phyloP scores from a whole-genome alignment of 495 filamentous ascomycete species.

The Alectoria sarmentosa region DNA sequence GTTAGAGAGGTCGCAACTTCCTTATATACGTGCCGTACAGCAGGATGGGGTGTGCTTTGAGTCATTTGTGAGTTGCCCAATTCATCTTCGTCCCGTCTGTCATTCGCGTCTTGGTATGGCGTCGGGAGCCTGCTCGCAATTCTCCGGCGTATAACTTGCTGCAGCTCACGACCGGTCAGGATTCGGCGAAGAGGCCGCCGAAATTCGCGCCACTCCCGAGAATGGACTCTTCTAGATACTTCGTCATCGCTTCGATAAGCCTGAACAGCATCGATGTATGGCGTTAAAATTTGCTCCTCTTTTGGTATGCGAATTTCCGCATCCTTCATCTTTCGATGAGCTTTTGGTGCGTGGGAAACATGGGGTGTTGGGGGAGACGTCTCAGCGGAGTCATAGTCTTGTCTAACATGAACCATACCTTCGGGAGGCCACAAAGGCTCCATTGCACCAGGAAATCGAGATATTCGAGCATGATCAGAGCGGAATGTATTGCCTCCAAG shows the following conservation, averaged over 20 bases:
- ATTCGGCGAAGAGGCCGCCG: conserved; percentile 30
- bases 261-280: conserved; percentile 23
- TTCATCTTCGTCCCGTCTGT: conserved; percentile 4
- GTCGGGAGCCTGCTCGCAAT: conserved; percentile 6
- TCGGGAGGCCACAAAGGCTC: conserved; percentile 65
- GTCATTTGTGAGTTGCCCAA: neutral
- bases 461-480: conserved; percentile 15
- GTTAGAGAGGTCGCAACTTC: conserved; percentile 54
- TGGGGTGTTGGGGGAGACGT: neutral
- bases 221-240: conserved; percentile 5
- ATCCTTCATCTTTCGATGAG: conserved; percentile 44
- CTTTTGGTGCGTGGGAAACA: neutral
- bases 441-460: conserved; percentile 52
- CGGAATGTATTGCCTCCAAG: conserved; percentile 13
- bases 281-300: conserved; percentile 39
- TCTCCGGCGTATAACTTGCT: conserved; percentile 25
- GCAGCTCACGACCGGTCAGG: conserved; percentile 30
- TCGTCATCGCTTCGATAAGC: conserved; percentile 27
- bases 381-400: neutral
- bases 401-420: conserved; percentile 53
- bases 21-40: conserved; percentile 52
- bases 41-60: conserved; percentile 39
- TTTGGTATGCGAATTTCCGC: conserved; percentile 35
- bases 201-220: conserved; percentile 22
- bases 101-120: neutral